Percentiles rank a stretch among this genome's conserved stretches.
These are phyloP conservation scores for Microdochium paspali DNA, from an alignment of 2,329 filamentous ascomycete genomes.

Conservation along the genomic window DNA sequence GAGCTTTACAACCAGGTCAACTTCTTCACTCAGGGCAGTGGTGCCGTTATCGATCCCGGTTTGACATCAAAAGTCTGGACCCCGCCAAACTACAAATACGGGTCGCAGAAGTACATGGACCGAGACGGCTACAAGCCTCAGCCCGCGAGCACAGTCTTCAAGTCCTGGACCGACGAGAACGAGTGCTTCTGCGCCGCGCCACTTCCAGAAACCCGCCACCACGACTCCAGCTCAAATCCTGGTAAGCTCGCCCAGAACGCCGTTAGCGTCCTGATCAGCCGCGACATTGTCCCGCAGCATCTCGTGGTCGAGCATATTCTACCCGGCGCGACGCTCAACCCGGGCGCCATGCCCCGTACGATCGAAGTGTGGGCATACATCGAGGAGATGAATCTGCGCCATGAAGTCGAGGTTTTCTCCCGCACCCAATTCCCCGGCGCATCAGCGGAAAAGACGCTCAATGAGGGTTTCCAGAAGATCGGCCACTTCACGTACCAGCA, in stretches of 20 bases:
- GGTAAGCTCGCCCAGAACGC: slow-evolving; percentile 44
- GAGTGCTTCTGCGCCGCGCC: slow-evolving; percentile 78
- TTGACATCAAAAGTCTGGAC: slow-evolving; percentile 52
- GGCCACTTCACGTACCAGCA: slow-evolving; percentile 45
- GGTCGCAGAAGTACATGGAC: slow-evolving; percentile 15
- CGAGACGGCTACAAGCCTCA: slow-evolving; percentile 12
- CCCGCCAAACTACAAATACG: slow-evolving; percentile 14
- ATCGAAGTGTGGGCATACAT: slow-evolving; percentile 63
- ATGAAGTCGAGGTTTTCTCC: slow-evolving; percentile 33
- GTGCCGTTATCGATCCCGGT: slow-evolving; percentile 52
- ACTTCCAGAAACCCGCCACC: not conserved
- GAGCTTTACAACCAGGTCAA: slow-evolving; percentile 54
- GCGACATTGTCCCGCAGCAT: slow-evolving; percentile 54
- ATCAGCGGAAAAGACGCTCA: slow-evolving; percentile 15
- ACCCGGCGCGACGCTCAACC: slow-evolving; percentile 49
- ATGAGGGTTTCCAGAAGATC: slow-evolving; percentile 44
- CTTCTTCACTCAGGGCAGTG: slow-evolving; percentile 58
- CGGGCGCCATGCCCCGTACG: slow-evolving; percentile 51
- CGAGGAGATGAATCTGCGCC: slow-evolving; percentile 30
- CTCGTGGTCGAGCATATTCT: slow-evolving; percentile 66
- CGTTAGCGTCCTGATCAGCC: slow-evolving; percentile 53
- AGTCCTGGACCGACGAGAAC: slow-evolving; percentile 65
- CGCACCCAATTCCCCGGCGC: slow-evolving; percentile 27
- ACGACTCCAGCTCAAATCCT: slow-evolving; percentile 14
- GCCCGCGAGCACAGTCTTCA: slow-evolving; percentile 48